These are phyloP conservation scores for Kodamaea nitidulidarum DNA, from an alignment of 805 yeast species.

Conservation along the genomic window DNA sequence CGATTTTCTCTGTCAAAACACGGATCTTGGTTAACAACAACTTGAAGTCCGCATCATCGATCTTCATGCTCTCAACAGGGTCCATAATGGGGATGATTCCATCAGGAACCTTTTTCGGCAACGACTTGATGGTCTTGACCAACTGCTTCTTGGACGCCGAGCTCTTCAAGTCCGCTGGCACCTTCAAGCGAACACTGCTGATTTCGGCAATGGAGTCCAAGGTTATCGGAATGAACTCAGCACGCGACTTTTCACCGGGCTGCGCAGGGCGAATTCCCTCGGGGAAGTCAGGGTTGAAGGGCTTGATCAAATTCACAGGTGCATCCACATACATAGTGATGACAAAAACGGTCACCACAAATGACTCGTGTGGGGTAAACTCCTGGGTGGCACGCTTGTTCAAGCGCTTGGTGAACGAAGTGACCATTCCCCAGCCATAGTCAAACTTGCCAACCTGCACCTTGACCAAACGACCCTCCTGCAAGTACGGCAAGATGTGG, in stretches of 20 bases:
- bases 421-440: conserved; percentile 97
- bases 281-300: conserved; percentile 72
- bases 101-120: conserved; percentile 78
- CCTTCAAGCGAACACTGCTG: conserved; percentile 73
- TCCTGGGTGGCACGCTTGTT: conserved; percentile 55
- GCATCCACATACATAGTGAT: conserved; percentile 75
- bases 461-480: conserved; percentile 81
- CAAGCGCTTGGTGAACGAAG: conserved; percentile 66
- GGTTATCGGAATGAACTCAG: conserved; percentile 82
- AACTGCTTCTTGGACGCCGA: conserved; percentile 54
- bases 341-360: conserved; percentile 80
- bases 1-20: conserved; percentile 71
- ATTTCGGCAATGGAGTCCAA: conserved; percentile 69
- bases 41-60: conserved; percentile 74
- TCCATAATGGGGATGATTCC: conserved; percentile 82
- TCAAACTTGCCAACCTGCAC: conserved; percentile 56
- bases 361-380: conserved; percentile 83
- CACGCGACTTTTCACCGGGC: conserved; percentile 64
- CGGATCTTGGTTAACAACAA: conserved; percentile 71
- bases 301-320: conserved; percentile 76
- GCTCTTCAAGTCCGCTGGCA: conserved; percentile 71
- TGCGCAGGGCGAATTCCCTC: conserved; percentile 85
- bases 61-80: conserved; percentile 90
- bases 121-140: conserved; percentile 74
- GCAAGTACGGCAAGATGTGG: conserved; percentile 75